Conservation (phyloP, 371 early-diverging fungal species). For the Blakeslea trispora region DNA sequence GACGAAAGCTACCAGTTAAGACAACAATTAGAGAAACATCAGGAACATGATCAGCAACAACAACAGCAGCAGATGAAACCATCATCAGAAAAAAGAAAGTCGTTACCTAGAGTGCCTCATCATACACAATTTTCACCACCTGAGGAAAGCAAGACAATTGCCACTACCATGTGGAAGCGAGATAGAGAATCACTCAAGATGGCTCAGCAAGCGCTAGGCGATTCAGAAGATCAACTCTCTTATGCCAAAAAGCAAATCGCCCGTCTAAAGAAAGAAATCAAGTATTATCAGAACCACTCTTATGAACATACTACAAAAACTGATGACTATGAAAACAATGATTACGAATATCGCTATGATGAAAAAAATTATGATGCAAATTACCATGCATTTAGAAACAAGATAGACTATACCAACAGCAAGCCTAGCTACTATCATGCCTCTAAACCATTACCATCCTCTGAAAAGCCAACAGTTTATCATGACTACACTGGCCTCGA, state of each 20-base stretch:
- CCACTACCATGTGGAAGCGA: slow-evolving; percentile 21
- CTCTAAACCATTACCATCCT: not conserved
- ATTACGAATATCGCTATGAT: too few species aligned
- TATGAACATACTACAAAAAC: not conserved
- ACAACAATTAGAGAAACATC: not conserved
- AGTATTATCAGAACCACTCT: slow-evolving; percentile 9
- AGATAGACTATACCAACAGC: not conserved
- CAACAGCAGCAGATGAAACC: slow-evolving; percentile 5
- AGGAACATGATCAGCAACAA: not conserved
- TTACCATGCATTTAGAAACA: not conserved
- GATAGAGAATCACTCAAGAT: slow-evolving; percentile 17
- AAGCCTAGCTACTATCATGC: not conserved
- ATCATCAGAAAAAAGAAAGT: not conserved
- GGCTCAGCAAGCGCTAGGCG: slow-evolving; percentile 17
- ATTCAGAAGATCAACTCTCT: slow-evolving; percentile 21
- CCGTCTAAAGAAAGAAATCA: slow-evolving; percentile 20
- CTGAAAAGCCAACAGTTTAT: not conserved
- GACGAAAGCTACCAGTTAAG: not conserved
- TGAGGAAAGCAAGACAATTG: slow-evolving; percentile 9
- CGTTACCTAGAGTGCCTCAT: slow-evolving; percentile 8
- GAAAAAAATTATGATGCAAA: not conserved
- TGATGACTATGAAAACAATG: too few species aligned
- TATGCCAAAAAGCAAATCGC: slow-evolving; percentile 12
- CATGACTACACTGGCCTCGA: not conserved
- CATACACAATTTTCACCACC: slow-evolving; percentile 3